These are phyloP conservation scores for Tylopilus cervinicoccineus DNA, from an alignment of 768 basidiomycete genomes.

Conservation along the genomic window DNA sequence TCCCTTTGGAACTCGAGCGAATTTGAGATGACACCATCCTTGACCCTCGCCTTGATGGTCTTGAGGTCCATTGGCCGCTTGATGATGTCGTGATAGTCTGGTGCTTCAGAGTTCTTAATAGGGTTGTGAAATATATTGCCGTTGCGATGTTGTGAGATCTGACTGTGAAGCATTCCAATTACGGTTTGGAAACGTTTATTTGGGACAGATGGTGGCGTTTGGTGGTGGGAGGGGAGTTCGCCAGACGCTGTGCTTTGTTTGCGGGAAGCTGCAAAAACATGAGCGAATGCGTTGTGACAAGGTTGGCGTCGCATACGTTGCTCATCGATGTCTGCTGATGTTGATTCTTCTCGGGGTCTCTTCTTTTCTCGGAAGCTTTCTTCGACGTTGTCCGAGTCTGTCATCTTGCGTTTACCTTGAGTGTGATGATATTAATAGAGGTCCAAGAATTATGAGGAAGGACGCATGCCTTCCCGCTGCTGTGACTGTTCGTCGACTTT, in stretches of 20 bases:
- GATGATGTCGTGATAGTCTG: conserved; percentile 89
- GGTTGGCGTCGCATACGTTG: conserved; percentile 31
- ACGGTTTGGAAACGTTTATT: conserved; percentile 78
- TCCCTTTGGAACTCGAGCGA: conserved; percentile 89
- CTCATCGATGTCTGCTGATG: conserved; percentile 36
- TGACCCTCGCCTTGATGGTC: conserved; percentile 82
- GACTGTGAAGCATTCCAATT: conserved; percentile 74
- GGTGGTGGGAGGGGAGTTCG: conserved; percentile 14
- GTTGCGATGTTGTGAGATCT: conserved; percentile 81
- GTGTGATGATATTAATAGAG: not conserved
- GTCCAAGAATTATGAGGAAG: no score
- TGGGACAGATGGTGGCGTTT: conserved; percentile 29
- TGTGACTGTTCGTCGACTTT: conserved; percentile 2
- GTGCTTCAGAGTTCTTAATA: conserved; percentile 82
- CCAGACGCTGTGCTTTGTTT: conserved; percentile 14
- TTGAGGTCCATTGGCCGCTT: conserved; percentile 96
- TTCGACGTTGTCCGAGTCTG: conserved; percentile 22
- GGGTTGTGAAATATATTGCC: conserved; percentile 91
- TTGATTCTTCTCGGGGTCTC: conserved; percentile 24
- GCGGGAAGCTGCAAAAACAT: conserved; percentile 17
- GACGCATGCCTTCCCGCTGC: conserved; percentile 21
- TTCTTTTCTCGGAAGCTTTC: conserved; percentile 27
- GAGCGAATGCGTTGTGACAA: not conserved
- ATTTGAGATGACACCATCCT: conserved; percentile 76
- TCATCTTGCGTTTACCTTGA: conserved; percentile 26